These are phyloP conservation scores for Gossypium bickii DNA, from an alignment of 345 rosid genomes.

Conservation along the genomic window DNA sequence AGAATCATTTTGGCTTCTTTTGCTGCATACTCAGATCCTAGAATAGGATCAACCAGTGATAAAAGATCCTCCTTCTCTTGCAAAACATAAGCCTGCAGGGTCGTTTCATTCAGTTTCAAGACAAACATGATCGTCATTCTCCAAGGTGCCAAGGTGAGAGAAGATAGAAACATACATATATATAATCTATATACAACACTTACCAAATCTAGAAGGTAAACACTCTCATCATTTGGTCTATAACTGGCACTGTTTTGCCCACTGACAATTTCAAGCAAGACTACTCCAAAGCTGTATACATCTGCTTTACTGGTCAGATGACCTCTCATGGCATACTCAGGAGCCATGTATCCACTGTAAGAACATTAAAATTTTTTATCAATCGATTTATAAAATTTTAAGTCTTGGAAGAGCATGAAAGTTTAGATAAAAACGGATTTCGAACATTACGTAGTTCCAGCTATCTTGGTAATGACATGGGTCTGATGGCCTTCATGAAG, in stretches of 20 bases:
- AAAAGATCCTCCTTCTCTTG: conserved; percentile 11
- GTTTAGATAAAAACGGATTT: background rate
- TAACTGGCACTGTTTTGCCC: conserved; percentile 55
- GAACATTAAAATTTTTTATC: background rate
- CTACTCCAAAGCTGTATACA: conserved; percentile 90
- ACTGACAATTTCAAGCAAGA: conserved; percentile 76
- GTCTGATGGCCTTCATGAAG: conserved; percentile 42
- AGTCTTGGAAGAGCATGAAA: background rate
- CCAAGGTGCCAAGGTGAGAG: background rate
- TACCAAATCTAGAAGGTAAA: conserved; percentile 58
- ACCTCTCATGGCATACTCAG: conserved; percentile 86
- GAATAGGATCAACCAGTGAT: conserved; percentile 13
- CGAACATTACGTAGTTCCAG: conserved; percentile 45
- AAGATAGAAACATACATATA: background rate
- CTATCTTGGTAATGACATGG: conserved; percentile 46
- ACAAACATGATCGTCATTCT: background rate
- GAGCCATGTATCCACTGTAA: conserved; percentile 94
- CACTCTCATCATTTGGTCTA: conserved; percentile 32
- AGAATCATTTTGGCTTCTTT: conserved; percentile 11
- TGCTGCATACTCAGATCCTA: background rate
- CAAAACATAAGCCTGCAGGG: conserved; percentile 12
- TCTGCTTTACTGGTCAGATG: conserved; percentile 76
- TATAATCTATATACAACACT: background rate
- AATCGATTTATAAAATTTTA: too few relatives aligned
- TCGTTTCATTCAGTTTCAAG: background rate